Evolutionary conservation across 257 asterid genomes (phyloP).

Genomic region (Nicotiana noctiflora): DNA sequence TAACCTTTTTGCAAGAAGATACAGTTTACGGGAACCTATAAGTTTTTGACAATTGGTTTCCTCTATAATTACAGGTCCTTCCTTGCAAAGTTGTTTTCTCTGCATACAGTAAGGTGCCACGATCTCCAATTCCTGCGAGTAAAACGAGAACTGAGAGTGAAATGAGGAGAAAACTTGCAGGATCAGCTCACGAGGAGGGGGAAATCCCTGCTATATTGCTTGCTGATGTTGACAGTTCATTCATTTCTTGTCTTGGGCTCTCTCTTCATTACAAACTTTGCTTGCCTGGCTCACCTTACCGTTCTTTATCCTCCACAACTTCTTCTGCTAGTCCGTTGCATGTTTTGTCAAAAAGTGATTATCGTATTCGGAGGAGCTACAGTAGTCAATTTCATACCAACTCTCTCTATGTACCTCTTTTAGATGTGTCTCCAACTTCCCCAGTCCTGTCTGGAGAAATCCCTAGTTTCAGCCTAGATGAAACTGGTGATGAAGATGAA

Average conservation of each 20-base stretch:
- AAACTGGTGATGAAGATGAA: conserved; percentile 43
- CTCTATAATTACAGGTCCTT: conserved; percentile 44
- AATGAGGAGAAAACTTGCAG: conserved; percentile 45
- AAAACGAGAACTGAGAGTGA: conserved; percentile 57
- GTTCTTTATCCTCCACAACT: conserved; percentile 58
- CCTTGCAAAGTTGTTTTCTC: conserved; percentile 76
- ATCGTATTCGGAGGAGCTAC: conserved; percentile 63
- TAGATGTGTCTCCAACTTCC: conserved; percentile 61
- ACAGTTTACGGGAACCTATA: background rate
- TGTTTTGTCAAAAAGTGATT: conserved; percentile 38
- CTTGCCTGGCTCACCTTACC: conserved; percentile 58
- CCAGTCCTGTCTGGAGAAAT: conserved; percentile 59
- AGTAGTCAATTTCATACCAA: conserved; percentile 66
- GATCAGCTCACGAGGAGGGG: conserved; percentile 47
- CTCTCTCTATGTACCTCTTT: conserved; percentile 64
- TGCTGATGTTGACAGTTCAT: conserved; percentile 78
- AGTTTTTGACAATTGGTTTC: background rate
- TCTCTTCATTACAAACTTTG: conserved; percentile 80
- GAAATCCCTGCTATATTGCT: conserved; percentile 85
- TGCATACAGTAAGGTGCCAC: conserved; percentile 74
- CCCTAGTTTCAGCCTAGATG: conserved; percentile 61
- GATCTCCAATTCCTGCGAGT: conserved; percentile 82
- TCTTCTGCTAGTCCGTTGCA: conserved; percentile 45
- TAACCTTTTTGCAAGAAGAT: background rate
- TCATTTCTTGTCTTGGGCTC: conserved; percentile 67